phyloP scores from a whole-genome alignment of 345 rosid genomes.

The Eucalyptus caleyi region DNA sequence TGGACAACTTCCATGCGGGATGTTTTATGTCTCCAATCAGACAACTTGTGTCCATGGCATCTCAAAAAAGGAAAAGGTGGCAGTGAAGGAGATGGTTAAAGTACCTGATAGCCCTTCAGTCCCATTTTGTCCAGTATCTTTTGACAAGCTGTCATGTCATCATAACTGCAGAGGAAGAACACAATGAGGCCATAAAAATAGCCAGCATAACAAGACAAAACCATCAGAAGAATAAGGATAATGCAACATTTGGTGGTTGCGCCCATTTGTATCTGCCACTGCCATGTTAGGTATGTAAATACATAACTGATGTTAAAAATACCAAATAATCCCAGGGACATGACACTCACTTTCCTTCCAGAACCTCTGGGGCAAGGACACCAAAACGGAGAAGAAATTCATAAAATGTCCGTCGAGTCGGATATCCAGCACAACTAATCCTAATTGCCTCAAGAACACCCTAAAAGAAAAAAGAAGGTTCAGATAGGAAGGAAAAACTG shows the following conservation, averaged over 20 bases:
- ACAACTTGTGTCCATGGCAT: not conserved
- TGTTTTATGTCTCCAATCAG: not conserved
- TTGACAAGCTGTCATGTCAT: conserved; percentile 88
- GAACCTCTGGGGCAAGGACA: conserved; percentile 90
- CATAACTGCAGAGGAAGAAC: conserved; percentile 41
- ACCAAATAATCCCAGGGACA: not conserved
- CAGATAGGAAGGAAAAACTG: not conserved
- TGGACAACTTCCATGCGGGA: not conserved
- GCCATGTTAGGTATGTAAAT: not conserved
- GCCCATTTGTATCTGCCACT: not conserved
- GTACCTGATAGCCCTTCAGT: conserved; percentile 92
- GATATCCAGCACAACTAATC: conserved; percentile 99
- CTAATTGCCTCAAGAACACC: conserved; percentile 99
- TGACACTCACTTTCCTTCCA: conserved; percentile 77
- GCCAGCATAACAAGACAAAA: not conserved
- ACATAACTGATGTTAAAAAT: not conserved
- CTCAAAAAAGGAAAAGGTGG: not conserved
- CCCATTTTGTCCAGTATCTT: conserved; percentile 92
- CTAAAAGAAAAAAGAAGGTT: conserved; percentile 14
- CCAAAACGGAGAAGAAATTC: conserved; percentile 97
- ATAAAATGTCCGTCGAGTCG: conserved; percentile 89
- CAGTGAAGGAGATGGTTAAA: not conserved
- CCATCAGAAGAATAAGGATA: not conserved
- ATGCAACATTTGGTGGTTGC: not conserved
- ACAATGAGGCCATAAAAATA: not conserved